Percentiles rank a stretch among this genome's conserved stretches.
Conservation (phyloP, 306 rosid species). For the Bauhinia variegata region DNA sequence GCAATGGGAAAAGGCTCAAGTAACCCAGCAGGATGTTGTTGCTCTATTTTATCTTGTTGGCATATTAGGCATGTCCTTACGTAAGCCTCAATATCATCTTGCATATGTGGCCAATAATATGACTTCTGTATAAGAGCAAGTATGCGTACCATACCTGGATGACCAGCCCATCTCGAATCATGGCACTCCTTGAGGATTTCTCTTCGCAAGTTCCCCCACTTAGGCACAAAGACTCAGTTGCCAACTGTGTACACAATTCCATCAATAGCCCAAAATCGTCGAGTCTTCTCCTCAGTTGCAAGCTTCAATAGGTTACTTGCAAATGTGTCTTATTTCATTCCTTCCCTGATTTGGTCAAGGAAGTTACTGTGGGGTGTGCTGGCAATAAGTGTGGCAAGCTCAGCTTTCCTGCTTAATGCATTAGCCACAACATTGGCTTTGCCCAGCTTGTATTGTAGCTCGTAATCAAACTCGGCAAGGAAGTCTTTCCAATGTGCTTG, state of each 20-base stretch:
- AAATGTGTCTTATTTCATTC: neutral
- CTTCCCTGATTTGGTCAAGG: neutral
- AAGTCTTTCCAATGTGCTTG: slow-evolving; percentile 10
- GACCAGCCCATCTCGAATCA: neutral
- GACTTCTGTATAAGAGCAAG: neutral
- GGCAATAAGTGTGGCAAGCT: neutral
- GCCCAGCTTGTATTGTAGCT: neutral
- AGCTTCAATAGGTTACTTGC: neutral
- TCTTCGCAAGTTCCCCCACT: neutral
- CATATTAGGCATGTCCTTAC: neutral
- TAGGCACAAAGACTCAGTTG: neutral
- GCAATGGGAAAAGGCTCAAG: neutral
- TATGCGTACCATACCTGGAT: neutral
- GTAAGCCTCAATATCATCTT: neutral
- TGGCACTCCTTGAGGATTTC: neutral
- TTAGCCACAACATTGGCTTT: neutral
- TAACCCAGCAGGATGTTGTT: neutral
- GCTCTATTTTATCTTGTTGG: neutral
- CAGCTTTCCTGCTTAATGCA: neutral
- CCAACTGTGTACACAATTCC: no score
- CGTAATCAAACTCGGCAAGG: neutral
- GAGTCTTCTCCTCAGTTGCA: neutral
- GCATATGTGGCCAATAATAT: no score
- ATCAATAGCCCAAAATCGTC: neutral
- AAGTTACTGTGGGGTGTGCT: neutral